Evolutionary conservation across 108 stramenopile genomes (phyloP).

Genomic region (Skeletonema costatum): DNA sequence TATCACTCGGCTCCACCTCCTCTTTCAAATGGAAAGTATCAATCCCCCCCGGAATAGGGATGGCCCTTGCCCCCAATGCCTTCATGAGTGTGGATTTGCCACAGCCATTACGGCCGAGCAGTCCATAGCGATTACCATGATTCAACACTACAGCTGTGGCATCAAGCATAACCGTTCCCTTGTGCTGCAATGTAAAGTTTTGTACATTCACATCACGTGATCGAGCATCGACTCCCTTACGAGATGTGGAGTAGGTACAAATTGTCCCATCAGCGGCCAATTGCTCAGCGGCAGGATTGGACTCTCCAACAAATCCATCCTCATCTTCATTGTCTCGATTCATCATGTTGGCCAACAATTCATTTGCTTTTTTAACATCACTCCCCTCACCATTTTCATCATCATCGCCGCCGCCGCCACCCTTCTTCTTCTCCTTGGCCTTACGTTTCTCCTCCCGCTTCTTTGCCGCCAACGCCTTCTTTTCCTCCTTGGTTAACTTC

Average conservation of each 20-base stretch:
- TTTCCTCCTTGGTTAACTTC: slow-evolving; percentile 87
- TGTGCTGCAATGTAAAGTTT: slow-evolving; percentile 94
- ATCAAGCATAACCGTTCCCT: slow-evolving; percentile 91
- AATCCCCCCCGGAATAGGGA: slow-evolving; percentile 96
- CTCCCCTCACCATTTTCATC: slow-evolving; percentile 37
- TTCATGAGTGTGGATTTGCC: slow-evolving; percentile 92
- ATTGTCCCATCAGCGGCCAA: slow-evolving; percentile 83
- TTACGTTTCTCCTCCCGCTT: slow-evolving; percentile 77
- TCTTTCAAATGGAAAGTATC: slow-evolving; percentile 96
- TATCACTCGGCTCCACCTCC: slow-evolving; percentile 93
- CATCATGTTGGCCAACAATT: slow-evolving; percentile 3
- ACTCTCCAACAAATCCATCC: slow-evolving; percentile 63
- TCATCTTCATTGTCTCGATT: slow-evolving; percentile 19
- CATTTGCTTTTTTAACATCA: slow-evolving; percentile 18
- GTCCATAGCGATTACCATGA: slow-evolving; percentile 95
- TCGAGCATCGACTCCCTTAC: slow-evolving; percentile 84
- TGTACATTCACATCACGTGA: slow-evolving; percentile 93
- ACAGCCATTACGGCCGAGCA: slow-evolving; percentile 80
- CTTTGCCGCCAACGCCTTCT: slow-evolving; percentile 84
- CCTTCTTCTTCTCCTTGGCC: slow-evolving; percentile 57
- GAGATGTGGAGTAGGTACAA: slow-evolving; percentile 72
- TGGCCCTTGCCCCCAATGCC: slow-evolving; percentile 89
- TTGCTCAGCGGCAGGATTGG: slow-evolving; percentile 57
- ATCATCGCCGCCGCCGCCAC: slow-evolving; percentile 59
- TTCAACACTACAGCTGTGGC: slow-evolving; percentile 93